phyloP scores from a whole-genome alignment of 108 stramenopile genomes.

The Schizochytrium sp. region DNA sequence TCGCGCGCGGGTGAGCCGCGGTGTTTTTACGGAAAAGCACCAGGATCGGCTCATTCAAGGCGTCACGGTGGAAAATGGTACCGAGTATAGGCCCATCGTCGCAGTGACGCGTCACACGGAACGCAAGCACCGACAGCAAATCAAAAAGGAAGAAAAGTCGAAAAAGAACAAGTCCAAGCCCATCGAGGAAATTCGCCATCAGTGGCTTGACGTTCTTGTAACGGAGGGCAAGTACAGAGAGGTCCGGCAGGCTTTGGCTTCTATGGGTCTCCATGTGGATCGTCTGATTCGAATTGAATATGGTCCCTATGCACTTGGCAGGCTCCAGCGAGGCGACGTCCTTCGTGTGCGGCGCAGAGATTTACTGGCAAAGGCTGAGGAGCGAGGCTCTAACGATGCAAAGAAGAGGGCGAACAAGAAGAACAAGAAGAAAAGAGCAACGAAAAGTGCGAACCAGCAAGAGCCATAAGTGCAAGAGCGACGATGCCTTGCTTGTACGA shows the following conservation, averaged over 20 bases:
- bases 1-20: neutral
- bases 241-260: neutral
- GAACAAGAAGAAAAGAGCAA: no score
- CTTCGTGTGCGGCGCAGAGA: neutral
- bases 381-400: neutral
- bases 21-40: neutral
- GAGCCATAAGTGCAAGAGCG: no score
- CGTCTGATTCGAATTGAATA: neutral
- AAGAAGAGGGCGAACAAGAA: neutral
- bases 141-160: neutral
- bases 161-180: neutral
- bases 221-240: constrained; percentile 21
- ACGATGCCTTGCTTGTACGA: no score
- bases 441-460: no score
- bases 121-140: neutral
- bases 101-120: neutral
- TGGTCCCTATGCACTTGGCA: neutral
- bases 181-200: neutral
- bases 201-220: constrained; percentile 19
- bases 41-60: neutral
- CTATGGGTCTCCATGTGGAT: neutral
- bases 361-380: neutral
- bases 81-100: neutral
- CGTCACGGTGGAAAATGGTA: neutral
- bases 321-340: neutral